Base-by-base conservation (phyloP, 495 filamentous ascomycete genomes). In the Lentithecium fluviatile region DNA sequence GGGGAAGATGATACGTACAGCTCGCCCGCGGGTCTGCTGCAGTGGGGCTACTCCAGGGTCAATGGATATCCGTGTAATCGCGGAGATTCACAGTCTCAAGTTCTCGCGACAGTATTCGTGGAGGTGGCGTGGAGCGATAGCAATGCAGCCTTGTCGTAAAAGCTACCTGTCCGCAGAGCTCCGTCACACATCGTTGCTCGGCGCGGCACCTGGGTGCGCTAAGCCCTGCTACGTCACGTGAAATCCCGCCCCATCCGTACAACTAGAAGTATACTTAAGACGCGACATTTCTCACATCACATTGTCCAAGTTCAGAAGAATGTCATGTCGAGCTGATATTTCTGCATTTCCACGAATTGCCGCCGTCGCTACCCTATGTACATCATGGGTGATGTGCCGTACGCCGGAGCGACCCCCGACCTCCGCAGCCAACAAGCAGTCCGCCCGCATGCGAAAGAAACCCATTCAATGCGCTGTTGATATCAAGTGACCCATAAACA, bases 391-490 rank as follows among this genome's bases (percentile, higher is more conserved):
- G 52, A 62, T 62, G 52, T 63, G 29, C 59, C 26, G 24, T 62
- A 47, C 59, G 59, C 59, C 59, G 52, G 42, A 50, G 51, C 51
- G 32, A 40, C 24, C 15, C 23, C 46, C 40, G 37, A 56, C 51
- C 23, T 52, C 60, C 53, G 6, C 50, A 17, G 50, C 8, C 6
- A 50, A 10, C 26, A 54, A 29, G 12, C 13, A 13, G 13, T 34
- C 36, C 34, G 15, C 17, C 51, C 43, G 60, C 52, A 63, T 63
- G 60, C 59, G 17, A 51, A 62, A 56, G 48, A 63, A 63, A 63
- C 52, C 52, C 52, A 51, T n/a, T 52, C 45, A 52, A 63, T 63
- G 60, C 54, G 48, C 58, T 63, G 64, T 53, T 58, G 60, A 67
- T 60, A 66, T 60, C 62, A 56, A 66, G 20, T 23, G 46, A 55